Evolutionary conservation across 129 eudicot genomes (phyloP).

Genomic region (Pseudognaphalium luteoalbum): DNA sequence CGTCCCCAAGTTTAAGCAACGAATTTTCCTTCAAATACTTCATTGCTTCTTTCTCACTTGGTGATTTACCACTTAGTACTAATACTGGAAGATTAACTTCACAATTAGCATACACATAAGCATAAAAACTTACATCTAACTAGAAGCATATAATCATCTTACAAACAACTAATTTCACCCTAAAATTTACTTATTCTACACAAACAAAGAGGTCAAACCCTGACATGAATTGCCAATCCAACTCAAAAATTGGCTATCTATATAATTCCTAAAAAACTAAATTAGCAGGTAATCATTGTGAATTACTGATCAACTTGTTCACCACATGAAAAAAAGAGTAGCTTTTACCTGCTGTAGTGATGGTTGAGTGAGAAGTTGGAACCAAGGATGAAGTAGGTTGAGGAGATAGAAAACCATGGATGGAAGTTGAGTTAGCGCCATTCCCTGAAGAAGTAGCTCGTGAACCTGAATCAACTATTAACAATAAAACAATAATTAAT

Average conservation of each 20-base stretch:
- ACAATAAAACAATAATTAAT: no score
- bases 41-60: constrained; percentile 53
- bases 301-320: not conserved
- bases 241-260: no score
- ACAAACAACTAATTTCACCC: not conserved
- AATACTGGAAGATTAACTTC: constrained; percentile 31
- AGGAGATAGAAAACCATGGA: constrained; percentile 22
- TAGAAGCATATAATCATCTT: not conserved
- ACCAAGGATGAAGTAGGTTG: constrained; percentile 19
- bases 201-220: no score
- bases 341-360: constrained; percentile 28
- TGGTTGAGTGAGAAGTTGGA: constrained; percentile 1
- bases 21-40: constrained; percentile 46
- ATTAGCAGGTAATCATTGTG: not conserved
- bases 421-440: no score
- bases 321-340: not conserved
- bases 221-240: no score
- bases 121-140: no score
- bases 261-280: no score
- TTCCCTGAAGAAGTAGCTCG: no score
- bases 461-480: no score
- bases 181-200: no score
- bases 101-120: constrained; percentile 1
- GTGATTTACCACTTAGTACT: constrained; percentile 65
- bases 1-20: constrained; percentile 54